Base-by-base conservation (phyloP, 441 rosid species). In the Populus tomentosa region DNA sequence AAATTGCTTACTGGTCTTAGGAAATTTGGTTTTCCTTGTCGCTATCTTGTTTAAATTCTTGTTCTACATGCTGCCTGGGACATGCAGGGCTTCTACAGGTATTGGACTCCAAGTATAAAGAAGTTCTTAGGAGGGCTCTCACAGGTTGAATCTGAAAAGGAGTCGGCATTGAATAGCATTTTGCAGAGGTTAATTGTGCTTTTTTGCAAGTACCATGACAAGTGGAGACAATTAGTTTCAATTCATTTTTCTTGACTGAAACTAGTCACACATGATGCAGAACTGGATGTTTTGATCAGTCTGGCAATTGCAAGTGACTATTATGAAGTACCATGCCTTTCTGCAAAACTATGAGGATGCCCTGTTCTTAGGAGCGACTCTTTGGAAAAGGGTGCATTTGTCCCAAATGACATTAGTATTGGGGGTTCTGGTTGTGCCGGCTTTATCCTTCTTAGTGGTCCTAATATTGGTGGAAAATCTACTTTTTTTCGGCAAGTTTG, bases 401-500 rank as follows among this genome's bases (percentile, higher is more conserved):
- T 97, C 72, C 93, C 99, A 70, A 97, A 97, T 85, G 89, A 97
- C 81, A 82, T 94, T 71, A 82, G 73, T 74, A 83, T 94, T 46
- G 97, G 98, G 69, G 95, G 98, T 82, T 67, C 81, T 74, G 85
- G 76, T 79, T 83, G 86, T 80, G 89, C 97, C 80, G 85, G 92
- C 78, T 97, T 94, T 87, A 79, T 97, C 81, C 98, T 97, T 78
- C 99, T 97, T 71, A 93, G 97, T 26, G 98, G 98, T 84, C 99
- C 98, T 74, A 94, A 97, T 83, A 97, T 94, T 97, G 98, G 98
- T 78, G 99, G 98, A 79, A 97, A 97, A 84, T 97, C 99, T 72
- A 97, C 98, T 72, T 93, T 97, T 82, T 97, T 97, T 81, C 99
- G 98, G 64, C 99, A 97, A 90, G 95, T 94, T 83, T 94, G 99